Evolutionary conservation across 163 green algal genomes (phyloP), one percentile per base, ranked within the genome.

Genomic region (Scenedesmus sp.): DNA sequence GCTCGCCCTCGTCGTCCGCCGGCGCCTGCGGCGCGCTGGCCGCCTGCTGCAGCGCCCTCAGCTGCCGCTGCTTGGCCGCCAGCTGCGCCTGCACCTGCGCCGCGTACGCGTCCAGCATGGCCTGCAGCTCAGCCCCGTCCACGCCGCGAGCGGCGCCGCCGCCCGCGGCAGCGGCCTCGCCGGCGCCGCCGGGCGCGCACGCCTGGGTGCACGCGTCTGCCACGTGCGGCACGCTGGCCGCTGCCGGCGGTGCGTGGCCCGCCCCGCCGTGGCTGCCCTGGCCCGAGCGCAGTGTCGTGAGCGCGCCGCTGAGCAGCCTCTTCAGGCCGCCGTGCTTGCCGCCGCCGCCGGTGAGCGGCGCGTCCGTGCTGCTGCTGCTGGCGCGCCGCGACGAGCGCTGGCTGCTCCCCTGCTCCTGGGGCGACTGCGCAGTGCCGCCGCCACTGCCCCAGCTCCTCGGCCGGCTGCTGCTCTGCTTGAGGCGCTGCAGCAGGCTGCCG

Each of bases 401-500:
- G 28, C 28, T 64, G 14, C 26, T 64, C 64, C 33, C 45, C 42
- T 48, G 64, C 64, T 62, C 45, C 64, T 62, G 42, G 28, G 24
- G 44, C 48, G 26, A 31, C 66, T 42, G 28, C 28, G 26, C 62
- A 10, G 2, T 31, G 48, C 28, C 50, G 66, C 48, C 33, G 54
- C n/a, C n/a, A n/a, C n/a, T n/a, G 28, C 56, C 39, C 28, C 39
- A 44, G 6, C 28, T 29, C 56, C 39, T 64, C 28, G 28, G 56
- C 24, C 56, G 36, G 56, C 56, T 64, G 45, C 45, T 54, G 56
- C 56, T 64, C 15, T 64, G 56, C 56, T 64, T 64, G 56, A 64
- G 39, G 56, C 39, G 56, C 56, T 64, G 36, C 56, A 56, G 28
- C 29, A 74, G n/a, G n/a, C n/a, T n/a, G n/a, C n/a, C n/a, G n/a